Percentiles rank a stretch among this genome's conserved stretches.
Evolutionary conservation across 2,329 filamentous ascomycete genomes (phyloP).

Genomic region (Fusarium sororula): DNA sequence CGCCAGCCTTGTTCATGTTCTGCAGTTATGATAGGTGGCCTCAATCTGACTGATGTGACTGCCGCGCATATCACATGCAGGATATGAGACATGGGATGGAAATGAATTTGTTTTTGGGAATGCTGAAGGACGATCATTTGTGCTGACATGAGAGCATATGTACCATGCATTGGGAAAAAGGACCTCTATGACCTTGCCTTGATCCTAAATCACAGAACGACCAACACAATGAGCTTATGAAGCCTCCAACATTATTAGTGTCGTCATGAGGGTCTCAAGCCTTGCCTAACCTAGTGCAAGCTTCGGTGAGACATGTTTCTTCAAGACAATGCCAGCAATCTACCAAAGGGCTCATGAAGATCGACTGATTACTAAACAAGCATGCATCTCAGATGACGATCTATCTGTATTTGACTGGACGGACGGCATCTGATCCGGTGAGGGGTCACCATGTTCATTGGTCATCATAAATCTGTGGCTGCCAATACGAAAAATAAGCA

Average conservation of each 20-base stretch:
- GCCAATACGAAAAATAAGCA: background rate
- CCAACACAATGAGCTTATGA: background rate
- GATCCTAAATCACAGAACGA: background rate
- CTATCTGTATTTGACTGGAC: background rate
- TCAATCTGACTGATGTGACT: background rate
- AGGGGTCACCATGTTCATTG: background rate
- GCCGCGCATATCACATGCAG: background rate
- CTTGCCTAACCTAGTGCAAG: background rate
- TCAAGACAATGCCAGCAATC: too few species aligned
- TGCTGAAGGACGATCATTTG: background rate
- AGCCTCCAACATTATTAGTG: too few species aligned
- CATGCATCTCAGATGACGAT: background rate
- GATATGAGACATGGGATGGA: background rate
- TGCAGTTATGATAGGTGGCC: background rate
- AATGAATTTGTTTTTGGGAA: background rate
- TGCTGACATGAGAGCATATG: background rate
- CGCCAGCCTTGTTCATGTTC: background rate
- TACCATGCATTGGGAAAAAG: fast-evolving
- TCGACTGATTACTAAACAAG: background rate
- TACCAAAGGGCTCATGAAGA: fast-evolving
- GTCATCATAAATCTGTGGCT: background rate
- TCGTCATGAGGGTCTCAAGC: background rate
- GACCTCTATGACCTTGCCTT: background rate
- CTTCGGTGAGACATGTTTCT: background rate
- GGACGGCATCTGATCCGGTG: background rate